Percentiles rank a stretch among this genome's conserved stretches.
phyloP scores from a whole-genome alignment of 2,329 filamentous ascomycete genomes.

The Furcasterigmium furcatum region DNA sequence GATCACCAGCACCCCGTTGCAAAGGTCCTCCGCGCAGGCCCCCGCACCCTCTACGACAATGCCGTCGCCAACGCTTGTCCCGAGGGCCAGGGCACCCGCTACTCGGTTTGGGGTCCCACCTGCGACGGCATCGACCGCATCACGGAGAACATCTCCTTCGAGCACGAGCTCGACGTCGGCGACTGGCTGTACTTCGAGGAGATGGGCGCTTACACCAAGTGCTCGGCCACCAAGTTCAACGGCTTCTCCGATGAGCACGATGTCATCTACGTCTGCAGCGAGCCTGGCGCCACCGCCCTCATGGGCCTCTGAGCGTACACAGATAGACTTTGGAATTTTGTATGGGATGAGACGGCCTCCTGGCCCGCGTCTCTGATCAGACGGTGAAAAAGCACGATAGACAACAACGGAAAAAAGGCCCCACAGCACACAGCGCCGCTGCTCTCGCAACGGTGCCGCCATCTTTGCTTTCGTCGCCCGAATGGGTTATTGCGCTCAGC shows the following conservation, averaged over 20 bases:
- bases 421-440: conserved; percentile 1
- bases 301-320: conserved; percentile 36
- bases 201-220: conserved; percentile 99
- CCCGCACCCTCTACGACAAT: conserved; percentile 57
- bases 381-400: background rate
- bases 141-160: conserved; percentile 73
- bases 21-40: conserved; percentile 67
- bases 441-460: background rate
- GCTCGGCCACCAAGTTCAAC: conserved; percentile 96
- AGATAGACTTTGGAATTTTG: too few relatives aligned
- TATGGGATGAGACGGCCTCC: too few relatives aligned
- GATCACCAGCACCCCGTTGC: conserved; percentile 92
- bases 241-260: conserved; percentile 92
- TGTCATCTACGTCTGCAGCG: conserved; percentile 91
- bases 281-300: conserved; percentile 78
- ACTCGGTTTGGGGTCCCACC: conserved; percentile 97
- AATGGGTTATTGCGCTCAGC: background rate
- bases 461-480: background rate
- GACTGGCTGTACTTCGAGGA: conserved; percentile 99
- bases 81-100: conserved; percentile 60
- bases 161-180: conserved; percentile 78
- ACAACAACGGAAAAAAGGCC: conserved; percentile 1
- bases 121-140: conserved; percentile 98
- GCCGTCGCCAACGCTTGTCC: conserved; percentile 42
- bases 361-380: too few relatives aligned